Evolutionary conservation across 345 rosid species (phyloP).

Genomic region (Isatis tinctoria): DNA sequence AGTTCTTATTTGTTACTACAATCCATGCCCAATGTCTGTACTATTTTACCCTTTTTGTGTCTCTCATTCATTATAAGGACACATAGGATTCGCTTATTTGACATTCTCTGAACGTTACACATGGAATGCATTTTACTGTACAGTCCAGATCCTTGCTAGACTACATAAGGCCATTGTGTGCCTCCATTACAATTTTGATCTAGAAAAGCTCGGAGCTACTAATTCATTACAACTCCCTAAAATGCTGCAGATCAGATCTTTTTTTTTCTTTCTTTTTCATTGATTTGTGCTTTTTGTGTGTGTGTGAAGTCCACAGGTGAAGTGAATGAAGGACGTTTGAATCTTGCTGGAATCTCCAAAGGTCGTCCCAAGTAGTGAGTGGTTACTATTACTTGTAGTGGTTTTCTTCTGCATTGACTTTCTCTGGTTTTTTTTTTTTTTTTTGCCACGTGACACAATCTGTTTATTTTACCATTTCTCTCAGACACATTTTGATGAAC

Average conservation of each 20-base stretch:
- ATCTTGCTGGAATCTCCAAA: constrained; percentile 1
- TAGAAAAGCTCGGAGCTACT: no score
- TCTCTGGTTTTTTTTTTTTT: not conserved
- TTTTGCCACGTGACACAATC: constrained; percentile 24
- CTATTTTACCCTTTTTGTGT: not conserved
- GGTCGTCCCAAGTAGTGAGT: not conserved
- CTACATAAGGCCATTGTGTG: not conserved
- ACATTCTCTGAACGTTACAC: not conserved
- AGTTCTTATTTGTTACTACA: not conserved
- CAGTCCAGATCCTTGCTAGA: not conserved
- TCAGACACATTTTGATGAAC: constrained; percentile 22
- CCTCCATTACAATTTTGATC: no score
- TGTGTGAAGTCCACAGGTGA: not conserved
- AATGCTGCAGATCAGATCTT: no score
- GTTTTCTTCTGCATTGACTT: constrained; percentile 15
- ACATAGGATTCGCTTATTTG: not conserved
- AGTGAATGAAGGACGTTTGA: not conserved
- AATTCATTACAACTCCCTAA: no score
- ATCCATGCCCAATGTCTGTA: not conserved
- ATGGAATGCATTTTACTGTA: not conserved
- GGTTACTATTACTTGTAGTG: not conserved
- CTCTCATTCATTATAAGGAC: no score
- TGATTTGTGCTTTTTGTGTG: no score
- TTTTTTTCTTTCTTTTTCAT: no score
- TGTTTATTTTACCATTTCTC: no score